Evolutionary conservation across 1,139 yeast species (phyloP).

Genomic region (Kodamaea derodonti): DNA sequence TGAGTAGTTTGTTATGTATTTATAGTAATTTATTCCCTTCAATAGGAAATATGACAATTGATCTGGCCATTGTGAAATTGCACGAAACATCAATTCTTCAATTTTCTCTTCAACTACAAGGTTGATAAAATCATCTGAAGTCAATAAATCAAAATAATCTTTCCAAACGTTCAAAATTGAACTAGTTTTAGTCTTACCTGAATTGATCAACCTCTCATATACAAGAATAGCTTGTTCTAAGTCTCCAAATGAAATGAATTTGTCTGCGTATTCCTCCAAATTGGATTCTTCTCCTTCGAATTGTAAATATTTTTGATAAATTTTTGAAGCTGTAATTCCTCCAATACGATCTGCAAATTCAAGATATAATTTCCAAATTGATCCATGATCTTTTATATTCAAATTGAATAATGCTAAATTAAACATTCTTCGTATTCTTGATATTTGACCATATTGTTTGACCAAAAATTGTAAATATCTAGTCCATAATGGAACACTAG

Average conservation of each 20-base stretch:
- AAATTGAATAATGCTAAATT: constrained; percentile 50
- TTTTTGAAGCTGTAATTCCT: constrained; percentile 35
- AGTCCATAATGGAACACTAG: constrained; percentile 54
- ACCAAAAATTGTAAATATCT: constrained; percentile 48
- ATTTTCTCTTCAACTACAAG: constrained; percentile 1
- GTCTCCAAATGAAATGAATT: constrained; percentile 24
- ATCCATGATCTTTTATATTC: constrained; percentile 50
- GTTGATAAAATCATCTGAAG: neutral
- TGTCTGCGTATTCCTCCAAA: constrained; percentile 18
- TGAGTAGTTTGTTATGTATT: neutral
- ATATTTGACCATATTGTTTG: constrained; percentile 31
- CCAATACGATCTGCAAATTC: constrained; percentile 48
- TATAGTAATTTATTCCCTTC: neutral
- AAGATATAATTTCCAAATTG: constrained; percentile 60
- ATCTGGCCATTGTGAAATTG: constrained; percentile 54
- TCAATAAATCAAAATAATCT: constrained; percentile 14
- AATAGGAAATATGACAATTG: constrained; percentile 45
- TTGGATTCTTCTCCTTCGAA: constrained; percentile 13
- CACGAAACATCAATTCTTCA: constrained; percentile 32
- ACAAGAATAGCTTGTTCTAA: constrained; percentile 12
- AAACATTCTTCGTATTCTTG: constrained; percentile 45
- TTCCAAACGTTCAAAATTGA: constrained; percentile 31
- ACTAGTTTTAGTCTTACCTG: constrained; percentile 7
- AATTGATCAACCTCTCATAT: constrained; percentile 14
- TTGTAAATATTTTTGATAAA: constrained; percentile 45